phyloP scores from a whole-genome alignment of 148 eudicot genomes.

The Rhododendron mucronatum region DNA sequence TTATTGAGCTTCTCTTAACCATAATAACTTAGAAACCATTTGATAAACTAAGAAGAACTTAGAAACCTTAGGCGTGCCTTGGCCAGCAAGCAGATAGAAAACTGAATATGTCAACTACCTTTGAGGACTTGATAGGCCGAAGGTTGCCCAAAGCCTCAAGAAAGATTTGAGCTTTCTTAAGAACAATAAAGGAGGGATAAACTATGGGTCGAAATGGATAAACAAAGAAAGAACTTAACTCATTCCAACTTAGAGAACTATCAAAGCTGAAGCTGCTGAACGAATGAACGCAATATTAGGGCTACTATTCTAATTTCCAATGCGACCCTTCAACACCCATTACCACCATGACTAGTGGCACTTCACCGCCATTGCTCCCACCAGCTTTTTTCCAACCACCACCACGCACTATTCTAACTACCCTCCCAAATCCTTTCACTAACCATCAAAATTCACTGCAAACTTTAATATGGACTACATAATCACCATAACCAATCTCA shows the following conservation, averaged over 20 bases:
- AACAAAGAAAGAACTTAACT: background rate
- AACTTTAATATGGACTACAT: background rate
- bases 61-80: background rate
- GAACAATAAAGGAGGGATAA: background rate
- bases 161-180: background rate
- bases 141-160: background rate
- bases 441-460: background rate
- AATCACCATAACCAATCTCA: background rate
- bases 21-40: background rate
- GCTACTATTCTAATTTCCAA: background rate
- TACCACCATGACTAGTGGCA: background rate
- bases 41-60: background rate
- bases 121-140: background rate
- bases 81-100: background rate
- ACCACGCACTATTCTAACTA: background rate
- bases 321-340: background rate
- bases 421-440: background rate
- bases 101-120: background rate
- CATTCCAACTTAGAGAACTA: background rate
- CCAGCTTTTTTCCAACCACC: background rate
- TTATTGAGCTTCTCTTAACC: background rate
- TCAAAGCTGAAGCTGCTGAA: conserved; percentile 5
- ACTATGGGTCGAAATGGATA: background rate
- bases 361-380: background rate
- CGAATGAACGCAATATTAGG: background rate